Conservation (phyloP, 805 yeast genomes). For the Yarrowia porcina region DNA sequence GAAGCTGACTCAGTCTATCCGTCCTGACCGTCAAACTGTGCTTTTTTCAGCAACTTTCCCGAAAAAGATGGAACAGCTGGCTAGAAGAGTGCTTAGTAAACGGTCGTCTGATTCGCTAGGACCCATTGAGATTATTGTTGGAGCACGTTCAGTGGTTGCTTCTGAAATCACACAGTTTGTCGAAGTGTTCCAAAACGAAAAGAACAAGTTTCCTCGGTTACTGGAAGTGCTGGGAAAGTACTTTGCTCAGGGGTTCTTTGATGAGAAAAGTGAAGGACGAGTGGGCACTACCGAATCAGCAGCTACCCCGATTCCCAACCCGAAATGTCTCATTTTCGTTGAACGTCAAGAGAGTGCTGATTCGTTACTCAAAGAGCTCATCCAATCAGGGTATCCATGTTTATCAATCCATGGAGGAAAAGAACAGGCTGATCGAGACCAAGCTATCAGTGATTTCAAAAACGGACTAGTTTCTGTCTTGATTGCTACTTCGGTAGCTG, state of each 20-base stretch:
- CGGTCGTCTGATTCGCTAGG: neutral
- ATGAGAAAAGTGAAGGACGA: conserved; percentile 38
- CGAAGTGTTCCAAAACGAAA: conserved; percentile 51
- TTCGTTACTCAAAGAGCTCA: conserved; percentile 52
- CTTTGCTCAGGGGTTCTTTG: conserved; percentile 32
- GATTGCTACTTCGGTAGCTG: conserved; percentile 91
- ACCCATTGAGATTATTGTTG: conserved; percentile 76
- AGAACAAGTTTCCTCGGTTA: conserved; percentile 55
- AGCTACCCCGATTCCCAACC: neutral
- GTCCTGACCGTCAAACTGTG: conserved; percentile 87
- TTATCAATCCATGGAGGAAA: conserved; percentile 88
- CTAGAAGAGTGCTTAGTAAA: conserved; percentile 55
- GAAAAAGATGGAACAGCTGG: conserved; percentile 68
- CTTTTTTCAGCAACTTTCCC: conserved; percentile 95
- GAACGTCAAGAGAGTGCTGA: conserved; percentile 91
- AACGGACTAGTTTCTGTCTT: conserved; percentile 56
- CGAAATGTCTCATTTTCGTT: conserved; percentile 65
- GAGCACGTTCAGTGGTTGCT: conserved; percentile 76
- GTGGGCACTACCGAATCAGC: neutral
- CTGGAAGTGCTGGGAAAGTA: conserved; percentile 52
- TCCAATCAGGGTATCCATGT: conserved; percentile 54
- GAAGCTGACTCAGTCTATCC: conserved; percentile 67
- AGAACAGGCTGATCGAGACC: conserved; percentile 76
- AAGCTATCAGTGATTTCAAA: conserved; percentile 68
- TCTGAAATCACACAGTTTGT: conserved; percentile 73